Conservation (phyloP, 169 alveolate species). For the Perkinsus chesapeaki region DNA sequence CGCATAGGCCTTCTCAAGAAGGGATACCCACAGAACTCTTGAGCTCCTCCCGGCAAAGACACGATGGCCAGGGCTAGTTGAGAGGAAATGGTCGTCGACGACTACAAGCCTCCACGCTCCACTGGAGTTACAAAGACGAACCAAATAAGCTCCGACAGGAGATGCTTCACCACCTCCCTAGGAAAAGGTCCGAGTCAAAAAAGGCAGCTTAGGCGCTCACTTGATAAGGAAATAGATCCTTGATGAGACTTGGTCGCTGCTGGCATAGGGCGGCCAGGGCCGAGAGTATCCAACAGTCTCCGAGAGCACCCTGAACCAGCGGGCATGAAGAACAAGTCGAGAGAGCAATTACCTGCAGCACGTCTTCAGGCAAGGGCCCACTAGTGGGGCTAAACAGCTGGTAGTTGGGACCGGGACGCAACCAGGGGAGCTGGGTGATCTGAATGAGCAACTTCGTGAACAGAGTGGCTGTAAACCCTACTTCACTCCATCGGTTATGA, state of each 20-base stretch:
- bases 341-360: neutral
- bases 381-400: neutral
- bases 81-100: neutral
- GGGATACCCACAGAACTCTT: constrained; percentile 21
- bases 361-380: neutral
- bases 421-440: neutral
- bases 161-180: neutral
- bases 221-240: neutral
- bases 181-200: neutral
- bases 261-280: neutral
- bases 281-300: neutral
- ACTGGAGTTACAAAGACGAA: neutral
- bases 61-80: neutral
- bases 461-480: neutral
- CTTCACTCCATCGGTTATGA: neutral
- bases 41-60: neutral
- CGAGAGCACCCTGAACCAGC: neutral
- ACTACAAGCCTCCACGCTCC: neutral
- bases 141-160: neutral
- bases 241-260: neutral
- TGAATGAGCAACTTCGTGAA: neutral
- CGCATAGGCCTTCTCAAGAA: constrained; percentile 35
- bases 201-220: neutral
- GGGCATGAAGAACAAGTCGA: too few relatives aligned
- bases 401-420: neutral